Conservation (phyloP, 345 rosid species). For the Bruguiera gymnorhiza region DNA sequence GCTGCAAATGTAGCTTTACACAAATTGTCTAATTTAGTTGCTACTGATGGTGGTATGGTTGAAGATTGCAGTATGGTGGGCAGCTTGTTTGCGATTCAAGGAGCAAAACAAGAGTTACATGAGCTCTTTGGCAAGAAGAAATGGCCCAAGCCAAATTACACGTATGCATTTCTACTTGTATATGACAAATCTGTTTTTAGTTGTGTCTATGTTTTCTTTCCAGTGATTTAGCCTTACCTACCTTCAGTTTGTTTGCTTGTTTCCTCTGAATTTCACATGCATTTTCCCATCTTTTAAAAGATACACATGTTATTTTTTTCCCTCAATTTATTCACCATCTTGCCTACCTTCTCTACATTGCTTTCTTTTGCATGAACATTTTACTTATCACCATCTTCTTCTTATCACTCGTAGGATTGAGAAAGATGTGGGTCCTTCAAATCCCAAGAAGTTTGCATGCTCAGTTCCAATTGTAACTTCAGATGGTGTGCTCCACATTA, state of each 20-base stretch:
- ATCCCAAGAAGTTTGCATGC: slow-evolving; percentile 44
- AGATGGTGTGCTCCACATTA: slow-evolving; percentile 18
- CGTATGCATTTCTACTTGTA: slow-evolving; percentile 29
- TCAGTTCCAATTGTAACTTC: slow-evolving; percentile 44
- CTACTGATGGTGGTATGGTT: slow-evolving; percentile 8
- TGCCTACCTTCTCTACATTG: no score
- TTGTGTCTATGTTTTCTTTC: no score
- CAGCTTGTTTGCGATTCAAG: slow-evolving; percentile 30
- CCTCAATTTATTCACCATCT: no score
- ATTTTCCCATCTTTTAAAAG: no score
- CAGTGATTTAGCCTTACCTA: no score
- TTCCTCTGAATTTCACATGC: no score
- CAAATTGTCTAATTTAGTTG: slow-evolving; percentile 31
- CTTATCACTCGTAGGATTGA: neutral
- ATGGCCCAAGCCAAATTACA: slow-evolving; percentile 60
- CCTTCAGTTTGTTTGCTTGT: no score
- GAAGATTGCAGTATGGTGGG: slow-evolving; percentile 11
- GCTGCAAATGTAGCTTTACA: slow-evolving; percentile 58
- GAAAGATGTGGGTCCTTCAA: neutral
- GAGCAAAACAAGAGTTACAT: slow-evolving; percentile 55
- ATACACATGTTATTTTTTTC: no score
- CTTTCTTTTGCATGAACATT: neutral
- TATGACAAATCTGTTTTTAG: neutral
- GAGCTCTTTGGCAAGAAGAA: slow-evolving; percentile 56
- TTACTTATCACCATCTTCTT: neutral